phyloP scores from a whole-genome alignment of 148 eudicot genomes.

The Arbutus unedo region DNA sequence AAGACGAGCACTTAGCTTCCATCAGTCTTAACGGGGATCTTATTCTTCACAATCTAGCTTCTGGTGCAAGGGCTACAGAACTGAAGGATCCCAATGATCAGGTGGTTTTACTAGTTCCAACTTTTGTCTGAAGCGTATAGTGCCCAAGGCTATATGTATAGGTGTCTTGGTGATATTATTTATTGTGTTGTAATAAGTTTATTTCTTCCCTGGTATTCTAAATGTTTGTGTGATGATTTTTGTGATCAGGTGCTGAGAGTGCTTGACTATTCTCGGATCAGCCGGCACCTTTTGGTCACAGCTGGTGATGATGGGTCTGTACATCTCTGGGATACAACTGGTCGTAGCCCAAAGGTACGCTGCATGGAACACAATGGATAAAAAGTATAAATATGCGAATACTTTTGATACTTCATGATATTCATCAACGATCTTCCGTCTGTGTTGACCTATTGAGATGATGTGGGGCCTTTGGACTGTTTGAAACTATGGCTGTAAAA shows the following conservation, averaged over 20 bases:
- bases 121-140: slow-evolving; percentile 8
- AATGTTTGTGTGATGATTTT: slow-evolving; percentile 38
- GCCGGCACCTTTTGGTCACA: slow-evolving; percentile 91
- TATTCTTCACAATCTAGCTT: slow-evolving; percentile 94
- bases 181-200: background rate
- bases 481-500: background rate
- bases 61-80: slow-evolving; percentile 82
- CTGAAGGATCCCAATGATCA: slow-evolving; percentile 88
- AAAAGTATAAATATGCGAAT: background rate
- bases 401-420: background rate
- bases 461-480: background rate
- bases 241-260: slow-evolving; percentile 78
- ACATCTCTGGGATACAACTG: slow-evolving; percentile 95
- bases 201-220: slow-evolving; percentile 24
- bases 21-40: slow-evolving; percentile 81
- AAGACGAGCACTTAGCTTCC: slow-evolving; percentile 96
- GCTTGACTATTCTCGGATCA: slow-evolving; percentile 91
- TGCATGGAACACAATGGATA: slow-evolving; percentile 1
- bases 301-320: slow-evolving; percentile 99
- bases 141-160: background rate
- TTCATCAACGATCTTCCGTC: background rate
- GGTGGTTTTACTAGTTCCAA: slow-evolving; percentile 37
- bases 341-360: slow-evolving; percentile 81
- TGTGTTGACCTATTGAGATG: background rate
- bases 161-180: slow-evolving; percentile 6